Percentiles rank a stretch among this genome's conserved stretches.
phyloP scores from a whole-genome alignment of 1,284 basidiomycete species.

The Cystobasidiaceae sp. region DNA sequence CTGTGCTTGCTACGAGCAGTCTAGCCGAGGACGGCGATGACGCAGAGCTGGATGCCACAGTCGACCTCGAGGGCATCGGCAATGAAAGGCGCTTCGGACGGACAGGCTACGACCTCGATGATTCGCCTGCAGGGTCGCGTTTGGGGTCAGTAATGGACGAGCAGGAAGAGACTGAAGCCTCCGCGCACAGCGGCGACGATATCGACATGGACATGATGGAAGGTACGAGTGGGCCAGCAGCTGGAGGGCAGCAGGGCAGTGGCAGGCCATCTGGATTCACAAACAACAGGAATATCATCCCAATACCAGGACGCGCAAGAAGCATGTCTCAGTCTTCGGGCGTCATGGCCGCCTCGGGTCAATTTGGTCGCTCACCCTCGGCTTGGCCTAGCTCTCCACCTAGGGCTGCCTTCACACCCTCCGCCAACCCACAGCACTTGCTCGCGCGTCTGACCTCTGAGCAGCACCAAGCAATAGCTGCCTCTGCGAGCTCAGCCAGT shows the following conservation, averaged over 20 bases:
- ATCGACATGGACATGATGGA: slow-evolving; percentile 24
- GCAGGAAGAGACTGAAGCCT: not conserved
- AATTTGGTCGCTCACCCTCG: slow-evolving; percentile 18
- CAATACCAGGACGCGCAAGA: slow-evolving; percentile 6
- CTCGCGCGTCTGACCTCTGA: slow-evolving; percentile 23
- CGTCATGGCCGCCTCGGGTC: not conserved
- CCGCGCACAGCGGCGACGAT: not conserved
- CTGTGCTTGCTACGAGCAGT: slow-evolving; percentile 1
- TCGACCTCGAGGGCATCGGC: not conserved
- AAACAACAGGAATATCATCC: not conserved
- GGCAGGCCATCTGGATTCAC: not conserved
- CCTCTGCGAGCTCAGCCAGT: slow-evolving; percentile 17
- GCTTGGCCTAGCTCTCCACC: slow-evolving; percentile 19
- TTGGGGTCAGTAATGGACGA: not conserved
- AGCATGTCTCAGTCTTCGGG: slow-evolving; percentile 17
- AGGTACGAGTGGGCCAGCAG: no score
- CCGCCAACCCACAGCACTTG: slow-evolving; percentile 14
- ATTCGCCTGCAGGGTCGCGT: not conserved
- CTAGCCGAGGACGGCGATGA: not conserved
- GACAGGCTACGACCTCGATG: not conserved
- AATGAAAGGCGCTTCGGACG: not conserved
- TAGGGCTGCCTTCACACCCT: not conserved
- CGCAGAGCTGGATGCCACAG: no score
- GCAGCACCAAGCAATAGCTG: slow-evolving; percentile 25
- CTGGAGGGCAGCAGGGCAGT: no score